Evolutionary conservation across 2,329 filamentous ascomycete genomes (phyloP), one percentile per base, ranked within the genome.

Genomic region (Colletotrichum spinosum): DNA sequence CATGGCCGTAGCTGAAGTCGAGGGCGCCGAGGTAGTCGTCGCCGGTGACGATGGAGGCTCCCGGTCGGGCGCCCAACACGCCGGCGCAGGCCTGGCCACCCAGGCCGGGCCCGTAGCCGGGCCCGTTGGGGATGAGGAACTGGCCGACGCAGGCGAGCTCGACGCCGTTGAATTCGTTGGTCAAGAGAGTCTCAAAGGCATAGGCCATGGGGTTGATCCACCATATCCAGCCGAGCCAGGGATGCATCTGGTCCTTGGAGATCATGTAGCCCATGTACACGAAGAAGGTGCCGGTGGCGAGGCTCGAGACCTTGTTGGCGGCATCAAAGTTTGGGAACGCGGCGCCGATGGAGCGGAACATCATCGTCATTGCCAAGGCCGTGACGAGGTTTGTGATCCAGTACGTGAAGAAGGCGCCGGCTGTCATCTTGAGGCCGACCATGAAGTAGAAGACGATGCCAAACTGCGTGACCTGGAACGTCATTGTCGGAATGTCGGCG

Each of bases 161-260:
- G 15, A 52, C 39, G 8, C 39, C 55, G 1, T 41, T 42, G 17
- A 92, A 90, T 72, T 96, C 92, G 75, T 94, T 94, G 61, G 88
- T 81, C 76, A 92, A 85, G 11, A 93, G 78, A 1, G 86, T 84
- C 73, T 94, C 91, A 69, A 93, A 94, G 2, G 84, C 89, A 71
- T 94, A 94, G 39, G 83, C 88, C 35, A 94, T 85, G 0, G 91
- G 90, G 64, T 93, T 90, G 55, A 93, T 81, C 78, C 90, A 93
- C 37, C 88, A 86, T 60, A 94, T 90, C 92, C 92, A 94, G 37
- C 86, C 80, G 54, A 91, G 89, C 90, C 91, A 95, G 0, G 85
- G 85, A 34, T 88, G 84, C 90, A 91, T 93, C 70, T 90, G 68
- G 0, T 78, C 77, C 3, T 77, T 73, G 0, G 79, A 71, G 35